Evolutionary conservation across 2,329 filamentous ascomycete species (phyloP).

Genomic region (Aspergillus thermomutatus): DNA sequence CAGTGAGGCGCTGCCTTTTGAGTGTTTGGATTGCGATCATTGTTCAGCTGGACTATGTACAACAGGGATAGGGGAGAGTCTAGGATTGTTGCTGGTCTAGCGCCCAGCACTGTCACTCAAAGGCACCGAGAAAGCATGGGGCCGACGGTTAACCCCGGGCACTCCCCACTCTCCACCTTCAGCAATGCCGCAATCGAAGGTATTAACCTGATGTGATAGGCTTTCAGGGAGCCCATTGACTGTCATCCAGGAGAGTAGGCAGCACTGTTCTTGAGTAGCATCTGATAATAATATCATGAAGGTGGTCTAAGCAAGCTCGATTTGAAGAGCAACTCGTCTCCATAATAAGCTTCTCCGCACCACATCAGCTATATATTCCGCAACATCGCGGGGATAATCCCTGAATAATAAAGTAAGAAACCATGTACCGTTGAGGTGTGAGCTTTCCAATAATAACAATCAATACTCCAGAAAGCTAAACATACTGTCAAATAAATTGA

Average conservation of each 20-base stretch:
- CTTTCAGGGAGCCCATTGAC: not conserved
- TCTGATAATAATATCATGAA: not conserved
- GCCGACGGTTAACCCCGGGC: not conserved
- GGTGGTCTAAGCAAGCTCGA: too few species aligned
- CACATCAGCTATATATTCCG: not conserved
- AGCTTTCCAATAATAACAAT: not conserved
- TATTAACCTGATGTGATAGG: not conserved
- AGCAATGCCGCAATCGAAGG: not conserved
- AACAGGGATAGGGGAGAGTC: not conserved
- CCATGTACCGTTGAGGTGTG: not conserved
- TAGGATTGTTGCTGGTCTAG: not conserved
- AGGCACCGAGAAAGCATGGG: not conserved
- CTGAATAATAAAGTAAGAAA: not conserved
- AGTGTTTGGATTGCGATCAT: slow-evolving; percentile 24
- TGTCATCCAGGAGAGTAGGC: not conserved
- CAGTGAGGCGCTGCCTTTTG: slow-evolving; percentile 17
- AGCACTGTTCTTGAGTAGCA: not conserved
- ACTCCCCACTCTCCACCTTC: not conserved
- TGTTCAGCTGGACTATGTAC: not conserved
- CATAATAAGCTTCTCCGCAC: not conserved
- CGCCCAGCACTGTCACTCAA: not conserved
- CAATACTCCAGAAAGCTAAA: not conserved
- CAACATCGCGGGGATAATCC: not conserved
- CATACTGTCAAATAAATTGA: not conserved
- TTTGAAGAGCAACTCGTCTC: not conserved